phyloP scores from a whole-genome alignment of 805 yeast species.

The Nakazawaea anatomiae region DNA sequence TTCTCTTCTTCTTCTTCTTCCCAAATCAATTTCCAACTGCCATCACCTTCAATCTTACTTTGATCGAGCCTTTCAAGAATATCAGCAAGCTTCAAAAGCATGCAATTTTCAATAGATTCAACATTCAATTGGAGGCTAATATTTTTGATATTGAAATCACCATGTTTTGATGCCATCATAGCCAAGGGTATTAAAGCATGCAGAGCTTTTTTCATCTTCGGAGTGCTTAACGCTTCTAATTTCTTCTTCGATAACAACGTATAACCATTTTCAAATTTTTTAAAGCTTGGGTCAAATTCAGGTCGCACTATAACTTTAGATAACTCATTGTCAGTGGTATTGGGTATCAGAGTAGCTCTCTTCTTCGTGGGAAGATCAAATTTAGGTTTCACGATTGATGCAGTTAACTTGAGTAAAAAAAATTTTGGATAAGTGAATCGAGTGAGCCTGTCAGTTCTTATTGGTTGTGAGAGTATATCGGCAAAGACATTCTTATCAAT shows the following conservation, averaged over 20 bases:
- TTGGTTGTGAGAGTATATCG: constrained; percentile 2
- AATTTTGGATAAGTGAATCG: not conserved
- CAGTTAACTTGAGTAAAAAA: constrained; percentile 1
- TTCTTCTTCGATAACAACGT: not conserved
- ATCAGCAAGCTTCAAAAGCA: not conserved
- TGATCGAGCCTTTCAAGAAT: not conserved
- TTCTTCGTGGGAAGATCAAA: not conserved
- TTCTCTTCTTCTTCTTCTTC: not conserved
- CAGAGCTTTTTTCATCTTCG: not conserved
- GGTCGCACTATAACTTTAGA: not conserved
- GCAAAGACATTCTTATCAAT: not conserved
- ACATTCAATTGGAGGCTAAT: not conserved
- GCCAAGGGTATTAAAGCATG: not conserved
- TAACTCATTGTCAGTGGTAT: not conserved
- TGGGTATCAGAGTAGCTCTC: not conserved
- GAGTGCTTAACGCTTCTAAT: not conserved
- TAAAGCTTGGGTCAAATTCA: not conserved
- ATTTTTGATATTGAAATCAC: not conserved
- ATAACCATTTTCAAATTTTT: not conserved
- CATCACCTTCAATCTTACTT: not conserved
- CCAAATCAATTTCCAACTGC: not conserved
- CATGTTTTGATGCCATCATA: not conserved
- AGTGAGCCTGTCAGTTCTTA: not conserved
- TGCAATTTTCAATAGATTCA: not conserved
- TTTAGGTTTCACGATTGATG: not conserved